These are phyloP conservation scores for Lagerstroemia fauriei DNA, from an alignment of 441 rosid species.

Conservation along the genomic window DNA sequence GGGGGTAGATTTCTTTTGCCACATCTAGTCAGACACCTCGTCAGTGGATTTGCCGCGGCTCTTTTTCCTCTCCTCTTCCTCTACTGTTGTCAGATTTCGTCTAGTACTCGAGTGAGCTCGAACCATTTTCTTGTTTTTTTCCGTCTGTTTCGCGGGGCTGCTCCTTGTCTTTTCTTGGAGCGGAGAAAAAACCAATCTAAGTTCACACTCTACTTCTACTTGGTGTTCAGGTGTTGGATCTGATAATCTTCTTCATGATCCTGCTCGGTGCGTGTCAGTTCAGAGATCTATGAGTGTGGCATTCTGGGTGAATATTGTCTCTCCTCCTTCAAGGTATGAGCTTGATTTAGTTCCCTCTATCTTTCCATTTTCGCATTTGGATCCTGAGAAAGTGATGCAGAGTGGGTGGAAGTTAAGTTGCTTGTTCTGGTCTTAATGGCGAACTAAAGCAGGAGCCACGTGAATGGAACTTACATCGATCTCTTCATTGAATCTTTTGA, in stretches of 20 bases:
- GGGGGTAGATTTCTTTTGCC: slow-evolving; percentile 23
- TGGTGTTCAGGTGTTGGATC: slow-evolving; percentile 45
- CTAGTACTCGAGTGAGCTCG: slow-evolving; percentile 29
- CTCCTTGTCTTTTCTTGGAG: slow-evolving; percentile 25
- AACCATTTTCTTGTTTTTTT: slow-evolving; percentile 29
- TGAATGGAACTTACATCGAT: neutral
- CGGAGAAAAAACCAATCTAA: slow-evolving; percentile 28
- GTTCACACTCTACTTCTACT: slow-evolving; percentile 21
- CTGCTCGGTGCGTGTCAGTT: slow-evolving; percentile 31
- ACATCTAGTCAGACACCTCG: slow-evolving; percentile 40
- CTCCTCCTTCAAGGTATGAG: slow-evolving; percentile 39
- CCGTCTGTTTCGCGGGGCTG: slow-evolving; percentile 23
- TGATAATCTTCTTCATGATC: slow-evolving; percentile 24
- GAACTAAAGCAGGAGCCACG: neutral
- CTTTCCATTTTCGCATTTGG: slow-evolving; percentile 22
- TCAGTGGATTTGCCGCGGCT: slow-evolving; percentile 27
- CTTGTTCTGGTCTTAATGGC: slow-evolving; percentile 33
- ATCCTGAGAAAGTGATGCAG: slow-evolving; percentile 22
- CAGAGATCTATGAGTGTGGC: slow-evolving; percentile 29
- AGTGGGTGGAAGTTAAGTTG: neutral
- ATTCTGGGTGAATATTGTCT: slow-evolving; percentile 29
- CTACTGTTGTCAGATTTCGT: slow-evolving; percentile 23
- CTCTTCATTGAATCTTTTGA: neutral
- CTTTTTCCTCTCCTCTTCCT: slow-evolving; percentile 31
- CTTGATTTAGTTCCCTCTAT: slow-evolving; percentile 21